phyloP scores from a whole-genome alignment of 495 filamentous ascomycete species.

The Daldinia caldariorum region DNA sequence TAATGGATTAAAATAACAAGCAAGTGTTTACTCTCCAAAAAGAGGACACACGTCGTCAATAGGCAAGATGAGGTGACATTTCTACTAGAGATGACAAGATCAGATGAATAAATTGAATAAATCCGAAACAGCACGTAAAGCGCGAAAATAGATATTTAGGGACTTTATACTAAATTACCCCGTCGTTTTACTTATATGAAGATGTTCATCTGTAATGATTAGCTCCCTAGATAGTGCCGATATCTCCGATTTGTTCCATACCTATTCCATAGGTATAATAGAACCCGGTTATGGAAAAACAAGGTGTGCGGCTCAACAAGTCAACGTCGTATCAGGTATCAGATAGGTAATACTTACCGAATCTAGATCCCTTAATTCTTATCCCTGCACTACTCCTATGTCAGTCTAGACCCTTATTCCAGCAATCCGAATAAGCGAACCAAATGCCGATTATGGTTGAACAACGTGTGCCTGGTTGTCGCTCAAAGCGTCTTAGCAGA shows the following conservation, averaged over 20 bases:
- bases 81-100: not conserved
- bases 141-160: not conserved
- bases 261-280: too few relatives aligned
- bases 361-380: slow-evolving; percentile 11
- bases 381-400: slow-evolving; percentile 15
- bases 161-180: not conserved
- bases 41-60: not conserved
- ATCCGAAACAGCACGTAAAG: not conserved
- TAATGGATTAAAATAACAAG: slow-evolving; percentile 12
- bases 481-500: slow-evolving; percentile 12
- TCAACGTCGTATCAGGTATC: slow-evolving; percentile 28
- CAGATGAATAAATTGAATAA: slow-evolving; percentile 2
- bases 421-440: slow-evolving; percentile 22
- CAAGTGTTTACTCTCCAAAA: not conserved
- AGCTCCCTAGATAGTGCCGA: not conserved
- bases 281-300: not conserved
- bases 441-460: slow-evolving; percentile 23
- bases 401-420: slow-evolving; percentile 19
- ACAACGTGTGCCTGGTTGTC: slow-evolving; percentile 26
- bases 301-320: slow-evolving; percentile 37
- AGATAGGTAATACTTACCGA: not conserved
- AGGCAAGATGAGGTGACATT: not conserved
- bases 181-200: not conserved
- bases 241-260: slow-evolving; percentile 9
- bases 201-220: not conserved